Conservation (phyloP, 129 eudicot species). For the Saussurea involucrata region DNA sequence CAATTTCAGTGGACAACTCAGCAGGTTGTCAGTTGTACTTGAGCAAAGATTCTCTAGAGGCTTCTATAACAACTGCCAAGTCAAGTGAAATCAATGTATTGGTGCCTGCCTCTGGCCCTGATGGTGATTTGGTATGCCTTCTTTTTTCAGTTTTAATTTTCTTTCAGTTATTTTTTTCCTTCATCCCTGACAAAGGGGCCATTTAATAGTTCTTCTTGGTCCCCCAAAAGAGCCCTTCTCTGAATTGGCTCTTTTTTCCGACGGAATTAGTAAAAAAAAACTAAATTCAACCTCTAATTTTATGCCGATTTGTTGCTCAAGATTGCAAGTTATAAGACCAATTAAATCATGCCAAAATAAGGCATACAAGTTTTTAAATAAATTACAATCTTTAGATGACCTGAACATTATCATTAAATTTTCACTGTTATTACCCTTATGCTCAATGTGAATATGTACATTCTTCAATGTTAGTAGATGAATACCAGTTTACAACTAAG, state of each 20-base stretch:
- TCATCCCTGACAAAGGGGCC: too few species aligned
- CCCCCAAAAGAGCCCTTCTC: not conserved
- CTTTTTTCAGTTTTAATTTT: not conserved
- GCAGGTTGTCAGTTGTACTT: slow-evolving; percentile 88
- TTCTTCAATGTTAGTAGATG: not conserved
- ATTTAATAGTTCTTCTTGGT: too few species aligned
- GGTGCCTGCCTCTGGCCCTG: slow-evolving; percentile 72
- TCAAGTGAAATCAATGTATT: slow-evolving; percentile 91
- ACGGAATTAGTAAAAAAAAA: too few species aligned
- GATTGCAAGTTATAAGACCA: not conserved
- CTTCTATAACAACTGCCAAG: slow-evolving; percentile 93
- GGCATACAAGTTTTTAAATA: not conserved
- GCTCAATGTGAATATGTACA: not conserved
- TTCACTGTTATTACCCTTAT: not conserved
- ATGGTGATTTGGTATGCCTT: slow-evolving; percentile 81
- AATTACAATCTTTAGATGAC: not conserved
- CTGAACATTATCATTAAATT: not conserved
- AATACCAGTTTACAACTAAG: not conserved
- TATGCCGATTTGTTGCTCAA: not conserved
- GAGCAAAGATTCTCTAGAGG: slow-evolving; percentile 81
- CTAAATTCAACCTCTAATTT: not conserved
- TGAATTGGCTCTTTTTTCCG: not conserved
- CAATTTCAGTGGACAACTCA: slow-evolving; percentile 89
- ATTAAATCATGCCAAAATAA: not conserved
- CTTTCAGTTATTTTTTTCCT: not conserved